Evolutionary conservation across 345 rosid genomes (phyloP), one percentile per base, ranked within the genome.

Genomic region (Kandelia obovata): DNA sequence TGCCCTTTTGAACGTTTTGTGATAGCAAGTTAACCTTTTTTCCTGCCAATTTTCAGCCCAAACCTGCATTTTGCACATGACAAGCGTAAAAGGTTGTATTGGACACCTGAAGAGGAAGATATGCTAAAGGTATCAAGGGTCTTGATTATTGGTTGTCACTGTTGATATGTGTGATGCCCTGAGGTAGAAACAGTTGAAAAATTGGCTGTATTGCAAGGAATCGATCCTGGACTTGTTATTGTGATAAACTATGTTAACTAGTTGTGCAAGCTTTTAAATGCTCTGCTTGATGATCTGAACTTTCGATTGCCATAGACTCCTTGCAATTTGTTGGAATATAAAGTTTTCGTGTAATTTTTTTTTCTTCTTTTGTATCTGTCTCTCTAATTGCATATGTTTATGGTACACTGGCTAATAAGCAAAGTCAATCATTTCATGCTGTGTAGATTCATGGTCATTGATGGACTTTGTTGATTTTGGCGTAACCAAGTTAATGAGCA

Each of bases 71-170:
- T 66, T 61, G 35, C 62, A 78, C 30, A 26, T 55, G 81, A 73
- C 58, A 77, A 71, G 73, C 75, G 79, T 31, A 77, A 73, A 72
- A 77, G 75, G 61, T 17, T 75, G 21, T 43, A 27, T 30, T 85
- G 84, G 87, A 79, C 62, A 10, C 35, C 78, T 6, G 81, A 75
- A 49, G 89, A 81, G 66, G 89, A 73, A 67, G 79, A 79, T 27
- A 75, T 69, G 75, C 73, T 81, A 69, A 83, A 74, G 84, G 86
- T 82, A 74, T 21, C 65, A 35, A 30, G 25, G 43, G 2, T 23
- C 53, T 49, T 37, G 17, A 7, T 61, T 20, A 26, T 21, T 19
- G 10, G 20, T 20, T 19, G 11, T 55, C 53, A 17, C 27, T 37
- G 20, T 20, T 0, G 1, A 9, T 23, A 47, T 39, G 46, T 52